phyloP scores from a whole-genome alignment of 2,329 filamentous ascomycete species.

The Aspergillus terreus region DNA sequence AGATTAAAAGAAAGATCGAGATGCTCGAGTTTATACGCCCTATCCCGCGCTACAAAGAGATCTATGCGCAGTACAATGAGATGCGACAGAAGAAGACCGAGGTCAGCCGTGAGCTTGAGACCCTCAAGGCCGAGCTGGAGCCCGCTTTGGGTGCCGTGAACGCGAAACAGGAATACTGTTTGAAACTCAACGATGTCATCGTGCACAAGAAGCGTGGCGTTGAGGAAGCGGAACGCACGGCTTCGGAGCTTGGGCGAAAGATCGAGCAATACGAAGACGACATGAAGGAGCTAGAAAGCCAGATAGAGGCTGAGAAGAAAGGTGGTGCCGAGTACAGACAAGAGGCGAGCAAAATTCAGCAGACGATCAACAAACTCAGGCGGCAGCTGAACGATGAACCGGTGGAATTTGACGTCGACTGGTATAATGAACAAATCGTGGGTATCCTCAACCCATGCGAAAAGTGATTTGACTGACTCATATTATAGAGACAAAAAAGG shows the following conservation, averaged over 20 bases:
- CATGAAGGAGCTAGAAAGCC: conserved; percentile 34
- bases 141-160: conserved; percentile 69
- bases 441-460: conserved; percentile 28
- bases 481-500: conserved; percentile 54
- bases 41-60: conserved; percentile 61
- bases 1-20: conserved; percentile 61
- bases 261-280: conserved; percentile 37
- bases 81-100: conserved; percentile 55
- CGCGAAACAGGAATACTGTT: conserved; percentile 63
- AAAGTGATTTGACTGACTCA: conserved; percentile 21
- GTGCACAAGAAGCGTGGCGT: conserved; percentile 54
- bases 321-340: conserved; percentile 50
- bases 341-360: conserved; percentile 50
- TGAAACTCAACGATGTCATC: conserved; percentile 54
- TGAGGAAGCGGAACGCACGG: conserved; percentile 50
- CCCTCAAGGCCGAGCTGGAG: conserved; percentile 58
- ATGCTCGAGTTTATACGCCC: conserved; percentile 64
- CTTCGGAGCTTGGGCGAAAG: conserved; percentile 38
- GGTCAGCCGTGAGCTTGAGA: conserved; percentile 55
- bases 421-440: conserved; percentile 71
- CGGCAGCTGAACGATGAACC: conserved; percentile 60
- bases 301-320: conserved; percentile 51
- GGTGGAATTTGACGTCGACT: conserved; percentile 63
- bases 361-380: conserved; percentile 61
- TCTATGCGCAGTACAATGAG: conserved; percentile 46